Evolutionary conservation across 371 early-diverging fungal species (phyloP), one percentile per base, ranked within the genome.

Genomic region (Saksenaea vasiformis): DNA sequence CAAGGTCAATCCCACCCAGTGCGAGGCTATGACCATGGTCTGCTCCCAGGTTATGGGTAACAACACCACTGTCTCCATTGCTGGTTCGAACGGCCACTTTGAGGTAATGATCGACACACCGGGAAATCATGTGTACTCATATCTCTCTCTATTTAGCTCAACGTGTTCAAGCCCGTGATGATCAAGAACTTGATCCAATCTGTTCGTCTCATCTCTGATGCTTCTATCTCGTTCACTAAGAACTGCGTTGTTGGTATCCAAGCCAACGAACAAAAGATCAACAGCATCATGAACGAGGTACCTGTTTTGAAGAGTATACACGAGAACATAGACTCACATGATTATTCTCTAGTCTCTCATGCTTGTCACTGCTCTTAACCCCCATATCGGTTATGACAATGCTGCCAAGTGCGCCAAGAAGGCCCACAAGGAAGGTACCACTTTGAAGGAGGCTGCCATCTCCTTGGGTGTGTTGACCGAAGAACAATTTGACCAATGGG

Each of bases 11-110:
- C 95, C 95, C 58, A 95, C 95, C 13, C 95, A 95, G 77, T 93
- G 93, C 78, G 95, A 95, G 77, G 92, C 95, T 35, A 85, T 95
- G 88, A 95, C 95, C 36, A 95, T 95, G 95, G 91, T 94, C 35
- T 94, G 95, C 70, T 86, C 95, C 24, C 95, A 95, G 66, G 92
- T 93, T 22, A 88, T 95, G 79, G 94, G 95, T 47, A 95, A 95
- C 86, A 82, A 93, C 73, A 86, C 88, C 11, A 85, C 95, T 14
- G 82, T 94, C 36, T 82, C 93, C 35, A 68, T 95, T 57, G 92
- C 90, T 61, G 95, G 95, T 14, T 80, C 90, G 53, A 89, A 93
- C 61, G 95, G 95, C 35, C 95, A 95, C 73, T 93, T 95, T 77
- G 95, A 95, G 55, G 77, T 79, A 72, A 60, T 34, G 11, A 28